Evolutionary conservation across 2,329 filamentous ascomycete species (phyloP).

Genomic region (Periglandula ipomoeae): DNA sequence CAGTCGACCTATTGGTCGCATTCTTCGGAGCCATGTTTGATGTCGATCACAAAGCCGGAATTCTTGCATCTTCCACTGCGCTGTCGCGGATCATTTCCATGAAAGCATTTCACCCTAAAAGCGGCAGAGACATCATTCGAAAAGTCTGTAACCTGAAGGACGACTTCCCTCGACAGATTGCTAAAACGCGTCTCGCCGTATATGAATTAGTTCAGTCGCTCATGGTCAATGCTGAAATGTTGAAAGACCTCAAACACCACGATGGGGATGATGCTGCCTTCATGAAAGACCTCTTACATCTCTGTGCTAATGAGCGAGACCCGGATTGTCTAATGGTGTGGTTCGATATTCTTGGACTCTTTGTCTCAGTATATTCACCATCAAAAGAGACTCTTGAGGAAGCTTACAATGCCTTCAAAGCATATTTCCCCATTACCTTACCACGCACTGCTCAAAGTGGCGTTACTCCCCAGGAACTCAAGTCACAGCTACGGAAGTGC

Average conservation of each 20-base stretch:
- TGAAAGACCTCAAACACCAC: slow-evolving; percentile 33
- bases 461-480: slow-evolving; percentile 48
- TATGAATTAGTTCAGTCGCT: slow-evolving; percentile 40
- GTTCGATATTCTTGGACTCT: slow-evolving; percentile 40
- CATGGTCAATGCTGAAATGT: slow-evolving; percentile 32
- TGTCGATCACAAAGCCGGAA: slow-evolving; percentile 50
- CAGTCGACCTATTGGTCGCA: slow-evolving; percentile 37
- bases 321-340: slow-evolving; percentile 47
- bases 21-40: slow-evolving; percentile 53
- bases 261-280: slow-evolving; percentile 35
- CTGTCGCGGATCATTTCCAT: slow-evolving; percentile 39
- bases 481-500: slow-evolving; percentile 41
- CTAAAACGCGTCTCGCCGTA: slow-evolving; percentile 41
- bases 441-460: slow-evolving; percentile 39
- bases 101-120: slow-evolving; percentile 40
- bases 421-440: slow-evolving; percentile 52
- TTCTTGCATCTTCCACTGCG: slow-evolving; percentile 43
- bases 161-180: slow-evolving; percentile 45
- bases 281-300: slow-evolving; percentile 37
- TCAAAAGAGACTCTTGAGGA: slow-evolving; percentile 37
- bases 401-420: slow-evolving; percentile 46
- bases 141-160: slow-evolving; percentile 42
- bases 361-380: slow-evolving; percentile 36
- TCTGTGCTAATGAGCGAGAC: slow-evolving; percentile 47
- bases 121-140: slow-evolving; percentile 38